Evolutionary conservation across 1,139 yeast species (phyloP).

Genomic region (Blastobotrys persicus): DNA sequence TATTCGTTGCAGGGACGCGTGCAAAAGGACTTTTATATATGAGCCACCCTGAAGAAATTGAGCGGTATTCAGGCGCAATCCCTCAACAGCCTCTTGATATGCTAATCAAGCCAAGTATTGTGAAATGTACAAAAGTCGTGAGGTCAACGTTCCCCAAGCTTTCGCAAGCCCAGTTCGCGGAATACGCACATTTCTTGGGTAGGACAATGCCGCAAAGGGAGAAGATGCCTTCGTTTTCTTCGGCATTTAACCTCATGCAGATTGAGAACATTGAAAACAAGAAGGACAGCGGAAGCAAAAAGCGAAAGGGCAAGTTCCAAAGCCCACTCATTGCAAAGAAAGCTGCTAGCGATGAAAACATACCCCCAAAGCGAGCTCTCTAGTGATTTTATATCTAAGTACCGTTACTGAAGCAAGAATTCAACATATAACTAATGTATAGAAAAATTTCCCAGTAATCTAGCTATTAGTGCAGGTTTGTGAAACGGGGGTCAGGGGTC

Average conservation of each 20-base stretch:
- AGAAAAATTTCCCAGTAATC: too few species aligned
- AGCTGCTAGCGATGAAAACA: not conserved
- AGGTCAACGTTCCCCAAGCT: constrained; percentile 1
- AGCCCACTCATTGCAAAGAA: not conserved
- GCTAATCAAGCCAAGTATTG: not conserved
- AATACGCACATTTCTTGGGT: constrained; percentile 6
- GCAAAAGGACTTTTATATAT: constrained; percentile 56
- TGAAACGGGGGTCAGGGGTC: not conserved
- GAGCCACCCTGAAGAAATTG: constrained; percentile 17
- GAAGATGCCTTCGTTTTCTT: not conserved
- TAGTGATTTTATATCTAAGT: too few species aligned
- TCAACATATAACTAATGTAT: too few species aligned
- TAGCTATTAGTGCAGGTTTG: not conserved
- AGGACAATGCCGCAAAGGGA: not conserved
- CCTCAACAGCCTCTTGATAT: not conserved
- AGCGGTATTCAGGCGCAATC: not conserved
- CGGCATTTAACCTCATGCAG: constrained; percentile 3
- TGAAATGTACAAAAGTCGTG: not conserved
- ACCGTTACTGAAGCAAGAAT: too few species aligned
- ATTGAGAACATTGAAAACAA: not conserved
- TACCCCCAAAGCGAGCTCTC: too few species aligned
- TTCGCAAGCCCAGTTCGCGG: not conserved
- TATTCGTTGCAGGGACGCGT: constrained; percentile 86
- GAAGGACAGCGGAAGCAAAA: not conserved
- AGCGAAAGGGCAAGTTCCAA: not conserved